Evolutionary conservation across 345 rosid species (phyloP).

Genomic region (Salix caprea): DNA sequence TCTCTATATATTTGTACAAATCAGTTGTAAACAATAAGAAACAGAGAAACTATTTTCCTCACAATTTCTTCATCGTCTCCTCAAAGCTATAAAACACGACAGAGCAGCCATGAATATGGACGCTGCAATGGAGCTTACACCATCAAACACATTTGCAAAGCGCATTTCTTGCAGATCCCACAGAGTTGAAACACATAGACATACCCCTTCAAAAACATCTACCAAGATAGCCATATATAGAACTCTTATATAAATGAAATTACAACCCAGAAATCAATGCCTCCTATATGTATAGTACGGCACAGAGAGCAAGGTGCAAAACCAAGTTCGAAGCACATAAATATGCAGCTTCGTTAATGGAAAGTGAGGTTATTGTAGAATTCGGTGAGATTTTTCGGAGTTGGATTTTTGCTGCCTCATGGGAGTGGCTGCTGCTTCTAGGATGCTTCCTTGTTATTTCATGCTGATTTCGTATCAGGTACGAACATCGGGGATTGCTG

Average conservation of each 20-base stretch:
- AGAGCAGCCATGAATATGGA: constrained; percentile 37
- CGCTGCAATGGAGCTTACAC: constrained; percentile 29
- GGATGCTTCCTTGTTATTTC: constrained; percentile 36
- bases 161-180: constrained; percentile 61
- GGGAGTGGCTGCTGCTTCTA: constrained; percentile 16
- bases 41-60: too few species aligned
- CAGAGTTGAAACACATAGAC: constrained; percentile 39
- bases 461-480: background rate
- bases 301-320: background rate
- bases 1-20: too few species aligned
- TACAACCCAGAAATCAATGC: too few species aligned
- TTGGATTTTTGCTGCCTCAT: too few species aligned
- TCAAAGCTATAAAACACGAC: constrained; percentile 34
- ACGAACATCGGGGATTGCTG: too few species aligned
- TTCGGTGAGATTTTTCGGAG: background rate
- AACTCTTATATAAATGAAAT: too few species aligned
- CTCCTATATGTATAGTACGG: too few species aligned
- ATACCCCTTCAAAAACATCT: constrained; percentile 30
- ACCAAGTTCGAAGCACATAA: background rate
- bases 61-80: constrained; percentile 29
- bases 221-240: constrained; percentile 38
- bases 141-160: constrained; percentile 38
- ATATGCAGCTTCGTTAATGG: background rate
- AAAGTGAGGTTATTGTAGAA: background rate
- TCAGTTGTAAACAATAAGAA: too few species aligned